Percentiles rank a stretch among this genome's conserved stretches.
phyloP scores from a whole-genome alignment of 805 yeast genomes.

The Lachancea quebecensis region DNA sequence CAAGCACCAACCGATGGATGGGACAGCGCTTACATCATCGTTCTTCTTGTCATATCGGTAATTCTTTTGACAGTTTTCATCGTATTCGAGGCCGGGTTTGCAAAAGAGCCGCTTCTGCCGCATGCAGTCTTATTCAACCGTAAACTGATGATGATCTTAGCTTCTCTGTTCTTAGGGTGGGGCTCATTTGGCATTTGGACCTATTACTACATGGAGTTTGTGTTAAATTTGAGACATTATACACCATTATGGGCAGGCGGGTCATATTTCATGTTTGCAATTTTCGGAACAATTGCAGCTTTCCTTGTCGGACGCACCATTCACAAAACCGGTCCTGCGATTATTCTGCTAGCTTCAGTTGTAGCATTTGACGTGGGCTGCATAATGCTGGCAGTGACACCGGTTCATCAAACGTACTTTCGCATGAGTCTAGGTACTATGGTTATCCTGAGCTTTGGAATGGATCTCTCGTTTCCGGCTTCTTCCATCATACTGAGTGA shows the following conservation, averaged over 20 bases:
- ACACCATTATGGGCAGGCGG: slow-evolving; percentile 42
- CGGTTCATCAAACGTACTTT: slow-evolving; percentile 55
- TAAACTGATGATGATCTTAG: slow-evolving; percentile 40
- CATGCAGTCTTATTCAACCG: slow-evolving; percentile 38
- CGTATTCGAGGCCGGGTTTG: slow-evolving; percentile 40
- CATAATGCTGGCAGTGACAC: slow-evolving; percentile 47
- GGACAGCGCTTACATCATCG: slow-evolving; percentile 51
- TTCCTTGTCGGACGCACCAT: slow-evolving; percentile 44
- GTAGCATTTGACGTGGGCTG: slow-evolving; percentile 49
- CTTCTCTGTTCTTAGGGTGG: slow-evolving; percentile 60
- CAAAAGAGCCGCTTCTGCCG: slow-evolving; percentile 50
- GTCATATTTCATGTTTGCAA: slow-evolving; percentile 39
- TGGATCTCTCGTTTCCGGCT: slow-evolving; percentile 76
- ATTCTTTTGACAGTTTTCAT: slow-evolving; percentile 40
- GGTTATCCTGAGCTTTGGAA: slow-evolving; percentile 58
- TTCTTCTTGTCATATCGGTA: slow-evolving; percentile 46
- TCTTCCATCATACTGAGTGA: slow-evolving; percentile 58
- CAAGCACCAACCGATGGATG: slow-evolving; percentile 73
- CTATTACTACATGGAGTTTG: slow-evolving; percentile 51
- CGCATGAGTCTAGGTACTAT: slow-evolving; percentile 48
- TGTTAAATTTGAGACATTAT: slow-evolving; percentile 44
- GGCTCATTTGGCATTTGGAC: slow-evolving; percentile 71
- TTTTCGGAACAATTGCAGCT: slow-evolving; percentile 54
- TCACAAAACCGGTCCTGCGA: slow-evolving; percentile 41
- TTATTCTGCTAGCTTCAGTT: slow-evolving; percentile 45